These are phyloP conservation scores for Phyllosticta citriasiana DNA, from an alignment of 2,329 filamentous ascomycete species.

Conservation along the genomic window DNA sequence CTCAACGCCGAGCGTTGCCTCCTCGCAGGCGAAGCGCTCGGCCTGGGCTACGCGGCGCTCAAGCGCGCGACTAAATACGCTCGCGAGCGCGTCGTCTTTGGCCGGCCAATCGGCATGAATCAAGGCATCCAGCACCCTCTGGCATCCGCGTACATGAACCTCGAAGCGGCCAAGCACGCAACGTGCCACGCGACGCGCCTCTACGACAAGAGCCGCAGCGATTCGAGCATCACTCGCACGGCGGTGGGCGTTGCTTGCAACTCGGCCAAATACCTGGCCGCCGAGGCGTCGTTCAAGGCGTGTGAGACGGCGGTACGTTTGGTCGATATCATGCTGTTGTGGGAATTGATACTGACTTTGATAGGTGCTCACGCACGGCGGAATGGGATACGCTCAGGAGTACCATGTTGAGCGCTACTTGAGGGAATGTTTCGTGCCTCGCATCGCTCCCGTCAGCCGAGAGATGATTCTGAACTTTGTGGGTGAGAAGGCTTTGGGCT, in stretches of 20 bases:
- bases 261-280: slow-evolving; percentile 48
- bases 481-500: slow-evolving; percentile 53
- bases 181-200: slow-evolving; percentile 52
- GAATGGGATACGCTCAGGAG: slow-evolving; percentile 55
- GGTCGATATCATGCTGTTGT: neutral
- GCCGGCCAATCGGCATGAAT: slow-evolving; percentile 48
- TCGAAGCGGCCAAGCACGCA: slow-evolving; percentile 51
- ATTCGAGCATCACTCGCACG: slow-evolving; percentile 32
- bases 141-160: slow-evolving; percentile 49
- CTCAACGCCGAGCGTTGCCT: slow-evolving; percentile 42
- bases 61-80: slow-evolving; percentile 36
- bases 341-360: neutral
- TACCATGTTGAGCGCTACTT: slow-evolving; percentile 54
- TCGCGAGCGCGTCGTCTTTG: slow-evolving; percentile 42
- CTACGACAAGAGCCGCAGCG: slow-evolving; percentile 41
- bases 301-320: slow-evolving; percentile 41
- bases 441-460: slow-evolving; percentile 49
- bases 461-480: slow-evolving; percentile 74
- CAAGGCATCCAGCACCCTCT: slow-evolving; percentile 51
- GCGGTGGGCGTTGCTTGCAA: slow-evolving; percentile 47
- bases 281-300: slow-evolving; percentile 50
- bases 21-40: slow-evolving; percentile 65
- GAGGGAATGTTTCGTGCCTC: slow-evolving; percentile 48
- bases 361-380: slow-evolving; percentile 45
- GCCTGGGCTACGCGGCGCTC: slow-evolving; percentile 62